Base-by-base conservation (phyloP, 2,329 filamentous ascomycete species). In the Penicillium glabrum region DNA sequence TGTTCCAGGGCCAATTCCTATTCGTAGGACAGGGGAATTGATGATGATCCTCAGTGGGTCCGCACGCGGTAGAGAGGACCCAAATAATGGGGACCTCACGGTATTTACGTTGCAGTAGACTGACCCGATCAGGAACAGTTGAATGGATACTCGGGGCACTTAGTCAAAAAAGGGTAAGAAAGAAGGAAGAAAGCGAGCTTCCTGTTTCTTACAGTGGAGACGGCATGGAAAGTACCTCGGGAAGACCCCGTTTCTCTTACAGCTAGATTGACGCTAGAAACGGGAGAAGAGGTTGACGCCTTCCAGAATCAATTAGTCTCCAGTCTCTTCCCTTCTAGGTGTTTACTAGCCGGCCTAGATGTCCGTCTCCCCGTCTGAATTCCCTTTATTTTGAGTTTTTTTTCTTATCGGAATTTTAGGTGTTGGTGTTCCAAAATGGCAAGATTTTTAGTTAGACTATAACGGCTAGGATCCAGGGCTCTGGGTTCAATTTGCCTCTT, bases 211-310 rank as follows among this genome's bases (percentile, higher is more conserved):
- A 45, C 53, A 45, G 61, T 64, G 61, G 58, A 56, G 43, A 54
- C 51, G 21, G 41, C 50, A 43, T 56, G 56, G 56, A 55, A 29
- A 21, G 19, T 31, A 59, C 51, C 51, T 61, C 58, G 61, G 59
- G 57, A 59, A 59, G 58, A 54, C 58, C 53, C 59, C 57, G 59
- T 65, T 56, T 62, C 56, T 43, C 53, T 60, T 63, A 63, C 63
- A 58, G 59, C 65, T 67, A 67, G 63, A 68, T 66, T 33, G 39
- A 51, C 63, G 61, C 64, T 68, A 68, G 66, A 68, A 67, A 65
- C 55, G 57, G 62, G 55, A 59, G 59, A 60, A 33, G 44, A 39
- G 14, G 23, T 58, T 46, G 23, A 53, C n/a, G 23, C 39, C 50
- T 46, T 53, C 50, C 50, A 53, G 43, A 46, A 53, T 43, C 24